Evolutionary conservation across 2,329 filamentous ascomycete species (phyloP), one percentile per base, ranked within the genome.

Genomic region (Ceratocystiopsis sp.): DNA sequence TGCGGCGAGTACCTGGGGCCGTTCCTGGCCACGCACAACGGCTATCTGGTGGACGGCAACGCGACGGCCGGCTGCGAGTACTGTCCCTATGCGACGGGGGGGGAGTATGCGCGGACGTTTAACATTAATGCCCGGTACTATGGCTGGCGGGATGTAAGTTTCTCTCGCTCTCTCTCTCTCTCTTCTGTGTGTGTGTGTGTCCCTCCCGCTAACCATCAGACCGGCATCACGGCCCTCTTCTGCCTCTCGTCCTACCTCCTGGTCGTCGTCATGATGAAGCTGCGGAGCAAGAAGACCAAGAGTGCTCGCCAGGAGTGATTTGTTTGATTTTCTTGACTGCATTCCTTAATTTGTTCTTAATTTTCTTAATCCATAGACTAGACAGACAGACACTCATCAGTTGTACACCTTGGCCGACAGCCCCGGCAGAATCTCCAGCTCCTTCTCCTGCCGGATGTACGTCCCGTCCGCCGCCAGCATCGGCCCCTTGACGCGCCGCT

Each of bases 41-140:
- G 57, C 0, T 54, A 57, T 2, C 62, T 64, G 16, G 71, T 74
- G 41, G 59, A 83, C 2, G 49, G 71, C 41, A 82, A 82, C 51
- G 74, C 78, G 0, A 64, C 73, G 4, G 74, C 69, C 0, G 73
- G 62, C 0, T 52, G 57, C 0, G 61, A 56, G 0, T 84, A 80
- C 54, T 84, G 79, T 52, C 63, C 73, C 48, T 83, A 73, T 54
- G 57, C 55, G 1, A 57, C 53, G 16, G 78, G 75, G 0, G 62
- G 66, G 7, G 77, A 80, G 45, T 83, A 78, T 49, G 55, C 83
- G 3, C 51, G 57, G 2, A 72, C 65, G 0, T 48, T 83, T 13
- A 79, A 81, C 52, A 51, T 83, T 9, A 62, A 63, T 1, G 64
- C 73, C 4, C 73, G 80, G 49, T 72, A 66, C 47, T 75, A 75